phyloP scores from a whole-genome alignment of 192 early-diverging fungal genomes.

The Backusella macrospora region DNA sequence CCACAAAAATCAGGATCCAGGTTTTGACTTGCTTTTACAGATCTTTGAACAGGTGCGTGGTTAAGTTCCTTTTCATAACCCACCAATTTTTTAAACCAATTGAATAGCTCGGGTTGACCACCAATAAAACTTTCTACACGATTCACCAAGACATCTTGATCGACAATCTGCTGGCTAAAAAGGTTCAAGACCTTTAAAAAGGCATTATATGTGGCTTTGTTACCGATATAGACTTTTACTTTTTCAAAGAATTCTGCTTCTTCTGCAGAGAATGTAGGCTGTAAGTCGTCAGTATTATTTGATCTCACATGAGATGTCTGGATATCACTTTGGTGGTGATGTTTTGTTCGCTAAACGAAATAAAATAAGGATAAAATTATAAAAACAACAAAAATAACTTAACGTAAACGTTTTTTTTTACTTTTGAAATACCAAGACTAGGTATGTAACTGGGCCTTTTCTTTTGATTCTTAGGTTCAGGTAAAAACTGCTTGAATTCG shows the following conservation, averaged over 20 bases:
- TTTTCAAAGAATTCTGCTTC: constrained; percentile 96
- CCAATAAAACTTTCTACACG: constrained; percentile 86
- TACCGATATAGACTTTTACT: constrained; percentile 82
- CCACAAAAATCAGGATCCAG: constrained; percentile 39
- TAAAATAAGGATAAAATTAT: not conserved
- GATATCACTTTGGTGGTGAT: constrained; percentile 12
- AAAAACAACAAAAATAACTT: not conserved
- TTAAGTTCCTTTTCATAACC: constrained; percentile 70
- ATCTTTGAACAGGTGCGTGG: not conserved
- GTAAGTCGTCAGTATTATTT: constrained; percentile 3
- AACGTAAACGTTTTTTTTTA: not conserved
- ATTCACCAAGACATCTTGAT: constrained; percentile 82
- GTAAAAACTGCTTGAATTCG: constrained; percentile 97
- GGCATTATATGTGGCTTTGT: constrained; percentile 89
- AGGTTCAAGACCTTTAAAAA: constrained; percentile 95
- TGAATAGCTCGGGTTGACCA: constrained; percentile 81
- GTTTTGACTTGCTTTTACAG: not conserved
- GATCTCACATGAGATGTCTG: constrained; percentile 28
- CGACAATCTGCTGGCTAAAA: constrained; percentile 93
- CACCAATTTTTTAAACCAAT: constrained; percentile 90
- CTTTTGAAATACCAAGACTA: constrained; percentile 15
- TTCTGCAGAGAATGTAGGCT: constrained; percentile 56
- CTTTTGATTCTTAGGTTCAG: constrained; percentile 55
- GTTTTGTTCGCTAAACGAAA: not conserved
- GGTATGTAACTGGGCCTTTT: constrained; percentile 13